phyloP scores from a whole-genome alignment of 768 basidiomycete genomes.

The Phylloporus sp. region DNA sequence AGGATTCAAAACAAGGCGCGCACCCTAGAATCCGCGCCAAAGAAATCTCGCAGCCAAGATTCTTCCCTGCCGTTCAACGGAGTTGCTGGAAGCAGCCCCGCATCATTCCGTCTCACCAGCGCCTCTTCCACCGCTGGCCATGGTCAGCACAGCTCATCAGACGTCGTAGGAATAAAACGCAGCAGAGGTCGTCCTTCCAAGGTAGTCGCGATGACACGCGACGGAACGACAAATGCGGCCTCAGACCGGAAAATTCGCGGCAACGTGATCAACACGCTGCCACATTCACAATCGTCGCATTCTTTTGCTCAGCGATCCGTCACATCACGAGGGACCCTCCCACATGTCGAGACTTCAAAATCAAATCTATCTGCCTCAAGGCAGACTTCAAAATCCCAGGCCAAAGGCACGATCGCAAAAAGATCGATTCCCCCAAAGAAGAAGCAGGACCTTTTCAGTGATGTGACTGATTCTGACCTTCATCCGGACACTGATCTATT shows the following conservation, averaged over 20 bases:
- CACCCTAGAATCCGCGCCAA: constrained; percentile 21
- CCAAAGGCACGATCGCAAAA: constrained; percentile 33
- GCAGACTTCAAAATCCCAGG: constrained; percentile 35
- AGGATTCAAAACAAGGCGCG: constrained; percentile 45
- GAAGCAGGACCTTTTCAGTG: constrained; percentile 11
- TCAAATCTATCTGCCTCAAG: constrained; percentile 32
- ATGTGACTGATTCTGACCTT: constrained; percentile 25
- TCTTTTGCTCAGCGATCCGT: constrained; percentile 16
- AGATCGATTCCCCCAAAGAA: constrained; percentile 19
- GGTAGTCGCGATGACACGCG: constrained; percentile 33
- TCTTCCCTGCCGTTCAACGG: constrained; percentile 36
- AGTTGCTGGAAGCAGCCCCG: constrained; percentile 29
- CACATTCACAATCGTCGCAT: constrained; percentile 33
- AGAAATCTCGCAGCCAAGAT: constrained; percentile 25
- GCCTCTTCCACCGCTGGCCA: constrained; percentile 27
- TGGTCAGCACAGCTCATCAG: constrained; percentile 18
- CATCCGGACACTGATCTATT: constrained; percentile 34
- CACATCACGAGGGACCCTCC: constrained; percentile 23
- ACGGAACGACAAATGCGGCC: constrained; percentile 11
- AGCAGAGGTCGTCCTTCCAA: constrained; percentile 59
- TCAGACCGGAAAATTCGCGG: constrained; percentile 22
- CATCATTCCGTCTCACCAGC: constrained; percentile 5
- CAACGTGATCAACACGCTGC: constrained; percentile 34
- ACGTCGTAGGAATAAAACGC: constrained; percentile 36
- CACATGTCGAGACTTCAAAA: constrained; percentile 21